Conservation (phyloP, 495 filamentous ascomycete genomes). For the Tricharina praecox region DNA sequence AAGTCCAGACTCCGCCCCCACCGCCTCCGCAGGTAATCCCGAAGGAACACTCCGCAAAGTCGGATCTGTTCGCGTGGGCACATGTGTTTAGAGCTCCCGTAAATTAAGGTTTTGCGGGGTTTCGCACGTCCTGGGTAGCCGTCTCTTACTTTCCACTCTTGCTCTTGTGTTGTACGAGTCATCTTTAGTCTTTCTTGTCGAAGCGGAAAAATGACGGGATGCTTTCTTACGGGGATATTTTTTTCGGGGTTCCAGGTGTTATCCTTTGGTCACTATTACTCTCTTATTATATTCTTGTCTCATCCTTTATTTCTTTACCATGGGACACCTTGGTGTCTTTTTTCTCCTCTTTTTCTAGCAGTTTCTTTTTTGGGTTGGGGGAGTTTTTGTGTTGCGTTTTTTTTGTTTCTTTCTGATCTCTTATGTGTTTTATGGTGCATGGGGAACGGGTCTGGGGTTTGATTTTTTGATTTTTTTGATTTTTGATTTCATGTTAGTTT, state of each 20-base stretch:
- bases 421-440: neutral
- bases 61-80: slow-evolving; percentile 41
- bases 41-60: slow-evolving; percentile 29
- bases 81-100: slow-evolving; percentile 32
- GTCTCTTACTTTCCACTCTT: neutral
- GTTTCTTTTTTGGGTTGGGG: too few species aligned
- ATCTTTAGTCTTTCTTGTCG: neutral
- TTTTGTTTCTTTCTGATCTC: too few species aligned
- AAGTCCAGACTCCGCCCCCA: slow-evolving; percentile 9
- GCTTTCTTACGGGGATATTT: too few species aligned
- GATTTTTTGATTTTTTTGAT: neutral
- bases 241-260: neutral
- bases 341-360: too few species aligned
- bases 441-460: neutral
- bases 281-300: neutral
- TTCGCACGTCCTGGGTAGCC: neutral
- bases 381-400: too few species aligned
- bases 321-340: too few species aligned
- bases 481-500: too few species aligned
- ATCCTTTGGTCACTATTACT: too few species aligned
- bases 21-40: slow-evolving; percentile 7
- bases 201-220: too few species aligned
- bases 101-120: neutral
- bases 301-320: neutral
- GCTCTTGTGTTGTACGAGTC: neutral